Evolutionary conservation across 164 flowering plant genomes (phyloP).

Genomic region (Vitis rupestris): DNA sequence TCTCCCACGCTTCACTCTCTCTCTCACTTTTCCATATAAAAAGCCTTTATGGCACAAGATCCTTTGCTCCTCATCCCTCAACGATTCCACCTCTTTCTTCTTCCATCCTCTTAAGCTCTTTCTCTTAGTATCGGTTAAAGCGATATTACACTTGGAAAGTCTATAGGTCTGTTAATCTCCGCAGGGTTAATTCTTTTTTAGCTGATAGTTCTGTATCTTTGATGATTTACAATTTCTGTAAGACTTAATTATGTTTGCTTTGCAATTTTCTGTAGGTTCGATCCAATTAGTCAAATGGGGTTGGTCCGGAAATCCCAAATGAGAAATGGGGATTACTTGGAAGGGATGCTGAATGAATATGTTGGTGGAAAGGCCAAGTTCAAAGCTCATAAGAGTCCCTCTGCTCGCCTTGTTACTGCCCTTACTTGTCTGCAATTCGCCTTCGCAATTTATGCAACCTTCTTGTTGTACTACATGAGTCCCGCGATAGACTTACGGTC

Average conservation of each 20-base stretch:
- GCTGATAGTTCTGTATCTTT: too few species aligned
- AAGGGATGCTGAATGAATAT: conserved; percentile 78
- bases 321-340: conserved; percentile 72
- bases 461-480: conserved; percentile 83
- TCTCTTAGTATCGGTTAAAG: too few species aligned
- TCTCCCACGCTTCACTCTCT: conserved; percentile 17
- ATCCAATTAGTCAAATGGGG: conserved; percentile 38
- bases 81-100: neutral
- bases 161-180: neutral
- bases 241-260: neutral
- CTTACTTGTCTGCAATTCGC: conserved; percentile 87
- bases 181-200: neutral
- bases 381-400: conserved; percentile 39
- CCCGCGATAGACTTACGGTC: conserved; percentile 66
- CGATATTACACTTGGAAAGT: neutral
- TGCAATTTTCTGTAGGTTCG: conserved; percentile 17
- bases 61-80: conserved; percentile 21
- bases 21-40: conserved; percentile 9
- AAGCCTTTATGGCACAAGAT: conserved; percentile 25
- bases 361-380: conserved; percentile 55
- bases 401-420: conserved; percentile 57
- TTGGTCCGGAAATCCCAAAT: conserved; percentile 29
- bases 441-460: conserved; percentile 88
- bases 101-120: neutral
- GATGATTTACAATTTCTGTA: neutral